Conservation (phyloP, 2,329 filamentous ascomycete genomes). For the Tolypocladium amazonense region DNA sequence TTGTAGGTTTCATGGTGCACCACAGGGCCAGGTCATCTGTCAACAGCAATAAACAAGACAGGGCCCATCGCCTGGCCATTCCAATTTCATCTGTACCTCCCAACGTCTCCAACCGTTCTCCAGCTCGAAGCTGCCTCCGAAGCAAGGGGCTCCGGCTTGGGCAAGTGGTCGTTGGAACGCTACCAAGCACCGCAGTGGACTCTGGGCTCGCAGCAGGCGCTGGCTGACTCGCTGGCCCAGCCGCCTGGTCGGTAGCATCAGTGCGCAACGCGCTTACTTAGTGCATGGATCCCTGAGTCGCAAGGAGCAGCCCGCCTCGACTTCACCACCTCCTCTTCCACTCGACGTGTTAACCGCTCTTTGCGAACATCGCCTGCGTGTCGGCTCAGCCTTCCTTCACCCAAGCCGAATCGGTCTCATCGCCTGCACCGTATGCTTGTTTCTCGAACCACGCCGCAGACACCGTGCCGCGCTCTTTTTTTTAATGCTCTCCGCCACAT, state of each 20-base stretch:
- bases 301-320: background rate
- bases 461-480: background rate
- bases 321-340: background rate
- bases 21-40: background rate
- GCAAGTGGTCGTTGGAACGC: background rate
- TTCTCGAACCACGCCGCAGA: background rate
- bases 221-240: conserved; percentile 18
- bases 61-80: background rate
- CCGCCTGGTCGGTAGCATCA: conserved; percentile 20
- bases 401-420: background rate
- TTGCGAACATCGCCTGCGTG: background rate
- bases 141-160: background rate
- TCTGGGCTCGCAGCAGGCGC: background rate
- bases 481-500: background rate
- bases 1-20: background rate
- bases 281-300: conserved; percentile 8
- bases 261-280: conserved; percentile 24
- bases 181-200: conserved; percentile 1
- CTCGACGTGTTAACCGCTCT: background rate
- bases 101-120: too few species aligned
- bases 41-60: background rate
- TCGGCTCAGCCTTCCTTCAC: too few species aligned
- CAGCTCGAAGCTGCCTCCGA: background rate
- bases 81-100: background rate
- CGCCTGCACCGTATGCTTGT: background rate